phyloP scores from a whole-genome alignment of 2,329 filamentous ascomycete species.

The Cercospora sp. region DNA sequence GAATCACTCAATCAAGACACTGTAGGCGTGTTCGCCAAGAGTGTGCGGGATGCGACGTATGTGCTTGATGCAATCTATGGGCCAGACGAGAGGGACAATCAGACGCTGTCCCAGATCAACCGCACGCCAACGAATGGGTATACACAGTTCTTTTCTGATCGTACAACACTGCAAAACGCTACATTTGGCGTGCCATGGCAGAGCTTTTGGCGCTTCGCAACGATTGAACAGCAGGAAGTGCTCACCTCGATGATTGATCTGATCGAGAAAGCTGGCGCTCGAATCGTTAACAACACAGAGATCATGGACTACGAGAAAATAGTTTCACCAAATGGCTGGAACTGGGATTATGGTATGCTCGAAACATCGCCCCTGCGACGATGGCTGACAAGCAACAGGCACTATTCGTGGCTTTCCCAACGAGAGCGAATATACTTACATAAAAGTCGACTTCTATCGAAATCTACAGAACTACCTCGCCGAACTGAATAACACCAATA shows the following conservation, averaged over 20 bases:
- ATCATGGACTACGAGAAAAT: slow-evolving; percentile 63
- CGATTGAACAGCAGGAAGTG: slow-evolving; percentile 55
- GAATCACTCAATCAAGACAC: slow-evolving; percentile 68
- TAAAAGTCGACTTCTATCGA: slow-evolving; percentile 72
- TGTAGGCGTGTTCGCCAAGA: slow-evolving; percentile 67
- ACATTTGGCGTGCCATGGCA: slow-evolving; percentile 71
- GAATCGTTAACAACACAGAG: slow-evolving; percentile 69
- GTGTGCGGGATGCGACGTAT: slow-evolving; percentile 67
- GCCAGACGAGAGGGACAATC: slow-evolving; percentile 63
- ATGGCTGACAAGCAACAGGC: slow-evolving; percentile 53
- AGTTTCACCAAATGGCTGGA: slow-evolving; percentile 67
- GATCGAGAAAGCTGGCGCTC: slow-evolving; percentile 63
- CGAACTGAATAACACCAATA: slow-evolving; percentile 61
- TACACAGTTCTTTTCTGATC: slow-evolving; percentile 57
- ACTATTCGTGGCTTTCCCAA: slow-evolving; percentile 64
- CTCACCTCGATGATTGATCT: slow-evolving; percentile 54
- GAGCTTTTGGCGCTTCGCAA: slow-evolving; percentile 67
- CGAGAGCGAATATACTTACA: slow-evolving; percentile 70
- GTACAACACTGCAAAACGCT: slow-evolving; percentile 58
- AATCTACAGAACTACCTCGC: slow-evolving; percentile 65
- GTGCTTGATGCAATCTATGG: slow-evolving; percentile 69
- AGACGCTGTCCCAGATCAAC: slow-evolving; percentile 60
- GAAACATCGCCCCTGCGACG: slow-evolving; percentile 32
- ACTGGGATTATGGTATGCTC: slow-evolving; percentile 53
- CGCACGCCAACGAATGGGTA: slow-evolving; percentile 60